phyloP scores from a whole-genome alignment of 495 filamentous ascomycete genomes.

The Penicillium robsamsonii region DNA sequence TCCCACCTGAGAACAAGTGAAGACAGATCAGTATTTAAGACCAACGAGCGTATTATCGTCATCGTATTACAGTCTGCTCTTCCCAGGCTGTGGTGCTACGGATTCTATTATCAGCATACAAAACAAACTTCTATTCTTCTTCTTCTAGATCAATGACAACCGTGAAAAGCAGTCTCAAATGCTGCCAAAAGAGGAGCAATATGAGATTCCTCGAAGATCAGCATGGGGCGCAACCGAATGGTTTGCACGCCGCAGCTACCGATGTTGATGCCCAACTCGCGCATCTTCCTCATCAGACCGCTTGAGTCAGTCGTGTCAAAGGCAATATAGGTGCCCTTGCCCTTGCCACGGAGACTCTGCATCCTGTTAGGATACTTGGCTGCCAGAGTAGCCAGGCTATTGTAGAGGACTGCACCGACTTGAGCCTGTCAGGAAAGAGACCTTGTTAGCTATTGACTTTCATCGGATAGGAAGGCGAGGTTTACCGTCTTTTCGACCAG shows the following conservation, averaged over 20 bases:
- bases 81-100: too few species aligned
- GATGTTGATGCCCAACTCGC: conserved; percentile 68
- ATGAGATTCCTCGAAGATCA: conserved; percentile 70
- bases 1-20: too few species aligned
- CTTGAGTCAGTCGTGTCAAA: conserved; percentile 76
- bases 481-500: conserved; percentile 64
- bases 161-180: conserved; percentile 6
- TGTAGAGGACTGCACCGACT: conserved; percentile 70
- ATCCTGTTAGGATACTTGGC: conserved; percentile 67
- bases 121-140: background rate
- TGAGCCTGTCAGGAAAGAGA: conserved; percentile 22
- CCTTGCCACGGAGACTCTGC: conserved; percentile 73
- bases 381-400: conserved; percentile 57
- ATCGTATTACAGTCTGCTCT: too few species aligned
- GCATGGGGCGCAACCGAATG: conserved; percentile 77
- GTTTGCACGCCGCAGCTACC: conserved; percentile 71
- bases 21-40: too few species aligned
- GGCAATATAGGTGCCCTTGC: conserved; percentile 82
- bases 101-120: too few species aligned
- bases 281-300: conserved; percentile 67
- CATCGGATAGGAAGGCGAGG: background rate
- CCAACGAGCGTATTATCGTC: too few species aligned
- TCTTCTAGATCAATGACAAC: background rate
- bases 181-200: conserved; percentile 49
- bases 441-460: background rate